Evolutionary conservation across 2,329 filamentous ascomycete genomes (phyloP).

Genomic region (Sarocladium oryzae): DNA sequence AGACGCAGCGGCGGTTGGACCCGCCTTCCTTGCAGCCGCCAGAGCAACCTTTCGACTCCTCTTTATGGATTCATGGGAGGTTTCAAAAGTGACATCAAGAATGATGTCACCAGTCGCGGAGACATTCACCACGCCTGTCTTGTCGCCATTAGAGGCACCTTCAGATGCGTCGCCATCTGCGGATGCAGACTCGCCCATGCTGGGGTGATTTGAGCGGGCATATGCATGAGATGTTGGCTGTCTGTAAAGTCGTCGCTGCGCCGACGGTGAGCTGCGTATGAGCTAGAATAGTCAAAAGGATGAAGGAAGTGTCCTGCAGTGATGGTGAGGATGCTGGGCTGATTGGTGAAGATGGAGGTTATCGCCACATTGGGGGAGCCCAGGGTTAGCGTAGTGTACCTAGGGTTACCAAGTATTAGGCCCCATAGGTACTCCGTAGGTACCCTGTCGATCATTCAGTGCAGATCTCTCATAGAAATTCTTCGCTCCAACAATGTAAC

Average conservation of each 20-base stretch:
- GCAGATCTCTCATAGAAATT: too few relatives aligned
- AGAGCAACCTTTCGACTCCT: conserved; percentile 34
- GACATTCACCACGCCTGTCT: conserved; percentile 40
- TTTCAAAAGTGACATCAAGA: conserved; percentile 60
- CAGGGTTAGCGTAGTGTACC: background rate
- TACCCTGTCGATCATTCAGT: too few relatives aligned
- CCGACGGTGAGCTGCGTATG: background rate
- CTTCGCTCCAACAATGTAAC: too few relatives aligned
- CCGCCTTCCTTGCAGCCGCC: conserved; percentile 23
- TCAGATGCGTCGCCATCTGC: conserved; percentile 13
- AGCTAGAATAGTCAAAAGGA: background rate
- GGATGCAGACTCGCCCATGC: conserved; percentile 27
- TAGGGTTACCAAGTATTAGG: too few relatives aligned
- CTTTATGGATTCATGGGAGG: conserved; percentile 43
- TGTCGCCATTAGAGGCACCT: conserved; percentile 17
- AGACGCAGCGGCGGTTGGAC: conserved; percentile 9
- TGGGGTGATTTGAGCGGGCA: conserved; percentile 13
- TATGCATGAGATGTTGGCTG: conserved; percentile 16
- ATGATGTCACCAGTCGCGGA: conserved; percentile 56
- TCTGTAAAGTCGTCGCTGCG: background rate
- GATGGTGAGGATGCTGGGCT: background rate
- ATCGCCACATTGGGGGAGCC: background rate
- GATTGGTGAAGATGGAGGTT: background rate
- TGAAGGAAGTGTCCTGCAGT: background rate
- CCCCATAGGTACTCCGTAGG: too few relatives aligned